Percentiles rank a stretch among this genome's conserved stretches.
Conservation (phyloP, 768 basidiomycete genomes). For the Hypholoma sublateritium region DNA sequence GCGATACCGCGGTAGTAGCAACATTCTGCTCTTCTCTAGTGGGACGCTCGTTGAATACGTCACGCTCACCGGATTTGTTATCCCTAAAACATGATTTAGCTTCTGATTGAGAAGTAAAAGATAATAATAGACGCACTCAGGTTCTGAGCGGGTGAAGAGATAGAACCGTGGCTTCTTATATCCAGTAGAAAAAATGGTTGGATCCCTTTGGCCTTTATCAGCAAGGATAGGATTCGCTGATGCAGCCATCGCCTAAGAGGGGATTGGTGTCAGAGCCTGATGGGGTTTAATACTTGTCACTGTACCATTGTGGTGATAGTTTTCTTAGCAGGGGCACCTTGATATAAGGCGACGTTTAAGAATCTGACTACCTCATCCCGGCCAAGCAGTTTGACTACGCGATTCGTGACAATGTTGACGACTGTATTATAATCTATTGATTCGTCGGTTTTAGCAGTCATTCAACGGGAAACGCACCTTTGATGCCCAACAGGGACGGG, state of each 20-base stretch:
- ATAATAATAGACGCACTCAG: constrained; percentile 61
- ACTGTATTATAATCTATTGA: constrained; percentile 44
- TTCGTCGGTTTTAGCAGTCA: no score
- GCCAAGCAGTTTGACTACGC: constrained; percentile 83
- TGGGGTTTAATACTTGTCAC: constrained; percentile 9
- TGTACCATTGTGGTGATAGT: constrained; percentile 75
- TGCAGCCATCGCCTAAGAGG: constrained; percentile 81
- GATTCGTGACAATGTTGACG: constrained; percentile 92
- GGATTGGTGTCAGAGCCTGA: neutral
- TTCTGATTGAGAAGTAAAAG: neutral
- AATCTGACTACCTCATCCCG: constrained; percentile 94
- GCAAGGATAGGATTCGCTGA: constrained; percentile 94
- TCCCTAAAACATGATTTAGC: constrained; percentile 48
- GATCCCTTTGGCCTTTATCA: constrained; percentile 81
- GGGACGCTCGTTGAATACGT: constrained; percentile 97
- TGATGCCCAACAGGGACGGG: constrained; percentile 91
- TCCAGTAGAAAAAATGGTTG: constrained; percentile 89
- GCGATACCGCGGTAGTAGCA: constrained; percentile 56
- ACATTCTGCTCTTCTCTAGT: constrained; percentile 94
- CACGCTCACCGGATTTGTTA: constrained; percentile 84
- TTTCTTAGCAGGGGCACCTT: constrained; percentile 91
- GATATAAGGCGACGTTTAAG: constrained; percentile 86
- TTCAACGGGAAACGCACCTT: constrained; percentile 52
- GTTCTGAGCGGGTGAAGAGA: constrained; percentile 87
- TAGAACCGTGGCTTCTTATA: constrained; percentile 94